A percentile compares a stretch with the other conserved stretches of the same genome.
These are phyloP conservation scores for Endothia cerciana DNA, from an alignment of 2,329 filamentous ascomycete genomes.

Conservation along the genomic window DNA sequence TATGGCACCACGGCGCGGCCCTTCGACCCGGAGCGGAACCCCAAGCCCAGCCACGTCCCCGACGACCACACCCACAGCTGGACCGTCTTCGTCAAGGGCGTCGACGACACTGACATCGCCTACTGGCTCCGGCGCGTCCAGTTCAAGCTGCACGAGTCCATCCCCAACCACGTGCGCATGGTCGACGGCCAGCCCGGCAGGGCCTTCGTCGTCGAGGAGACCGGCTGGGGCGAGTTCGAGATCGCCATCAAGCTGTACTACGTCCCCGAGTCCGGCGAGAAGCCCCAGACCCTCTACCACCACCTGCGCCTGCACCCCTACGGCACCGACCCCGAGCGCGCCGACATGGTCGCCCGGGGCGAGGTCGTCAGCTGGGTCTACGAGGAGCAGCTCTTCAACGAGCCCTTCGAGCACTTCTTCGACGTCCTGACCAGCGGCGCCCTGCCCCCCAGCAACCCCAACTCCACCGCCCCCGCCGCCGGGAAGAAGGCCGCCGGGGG, in stretches of 20 bases:
- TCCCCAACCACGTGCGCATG: slow-evolving; percentile 86
- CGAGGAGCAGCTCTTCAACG: slow-evolving; percentile 96
- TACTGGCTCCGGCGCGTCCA: slow-evolving; percentile 97
- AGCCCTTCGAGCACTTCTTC: slow-evolving; percentile 91
- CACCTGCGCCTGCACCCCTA: slow-evolving; percentile 90
- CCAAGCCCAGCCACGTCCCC: slow-evolving; percentile 75
- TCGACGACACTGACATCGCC: slow-evolving; percentile 87
- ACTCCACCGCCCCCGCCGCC: slow-evolving; percentile 18
- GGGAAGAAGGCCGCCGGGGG: slow-evolving; percentile 58
- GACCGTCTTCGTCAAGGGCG: slow-evolving; percentile 89
- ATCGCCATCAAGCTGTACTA: slow-evolving; percentile 96
- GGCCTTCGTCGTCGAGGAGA: slow-evolving; percentile 84
- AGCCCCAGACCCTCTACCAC: slow-evolving; percentile 94
- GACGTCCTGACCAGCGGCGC: slow-evolving; percentile 80
- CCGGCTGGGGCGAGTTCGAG: slow-evolving; percentile 97
- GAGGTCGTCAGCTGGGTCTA: slow-evolving; percentile 80
- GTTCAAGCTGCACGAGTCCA: slow-evolving; percentile 98
- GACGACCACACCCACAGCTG: slow-evolving; percentile 95
- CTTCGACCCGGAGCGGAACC: slow-evolving; percentile 77
- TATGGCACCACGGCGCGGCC: slow-evolving; percentile 80
- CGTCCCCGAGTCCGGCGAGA: slow-evolving; percentile 83
- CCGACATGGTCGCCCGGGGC: slow-evolving; percentile 59
- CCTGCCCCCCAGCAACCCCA: slow-evolving; percentile 44
- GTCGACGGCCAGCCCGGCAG: slow-evolving; percentile 72
- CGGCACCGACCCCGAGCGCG: slow-evolving; percentile 76